phyloP scores from a whole-genome alignment of 768 basidiomycete species.

The Candolleomyces aberdarensis region DNA sequence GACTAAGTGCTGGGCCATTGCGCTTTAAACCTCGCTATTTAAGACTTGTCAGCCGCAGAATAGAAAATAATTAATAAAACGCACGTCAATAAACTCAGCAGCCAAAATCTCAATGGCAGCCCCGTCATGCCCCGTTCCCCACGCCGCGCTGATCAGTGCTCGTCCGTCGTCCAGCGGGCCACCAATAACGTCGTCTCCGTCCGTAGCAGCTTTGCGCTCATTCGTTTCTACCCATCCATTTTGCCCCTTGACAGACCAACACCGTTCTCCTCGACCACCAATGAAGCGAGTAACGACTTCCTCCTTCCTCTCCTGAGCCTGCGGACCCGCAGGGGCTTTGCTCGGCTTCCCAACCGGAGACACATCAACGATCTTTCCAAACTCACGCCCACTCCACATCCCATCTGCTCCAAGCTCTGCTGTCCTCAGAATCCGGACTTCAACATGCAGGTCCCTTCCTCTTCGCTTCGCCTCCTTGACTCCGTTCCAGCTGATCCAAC shows the following conservation, averaged over 20 bases:
- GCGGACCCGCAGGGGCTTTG: conserved; percentile 8
- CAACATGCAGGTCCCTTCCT: conserved; percentile 38
- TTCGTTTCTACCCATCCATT: conserved; percentile 19
- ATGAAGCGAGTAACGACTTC: conserved; percentile 46
- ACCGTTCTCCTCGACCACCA: conserved; percentile 44
- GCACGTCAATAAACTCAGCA: conserved; percentile 62
- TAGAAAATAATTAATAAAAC: conserved; percentile 18
- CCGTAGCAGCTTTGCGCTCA: conserved; percentile 16
- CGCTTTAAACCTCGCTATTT: conserved; percentile 49
- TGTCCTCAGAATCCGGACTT: conserved; percentile 38
- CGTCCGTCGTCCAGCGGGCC: conserved; percentile 56
- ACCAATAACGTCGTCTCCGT: conserved; percentile 24
- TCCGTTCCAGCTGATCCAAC: conserved; percentile 49
- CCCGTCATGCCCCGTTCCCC: conserved; percentile 81
- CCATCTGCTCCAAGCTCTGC: conserved; percentile 11
- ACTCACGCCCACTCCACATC: neutral
- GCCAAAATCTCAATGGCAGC: conserved; percentile 69
- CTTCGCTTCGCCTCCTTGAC: conserved; percentile 33
- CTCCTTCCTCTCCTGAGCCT: conserved; percentile 27
- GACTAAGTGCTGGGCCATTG: conserved; percentile 48
- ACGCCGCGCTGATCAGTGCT: conserved; percentile 60
- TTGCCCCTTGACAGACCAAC: conserved; percentile 24
- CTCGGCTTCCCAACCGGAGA: conserved; percentile 11
- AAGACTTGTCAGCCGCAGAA: neutral
- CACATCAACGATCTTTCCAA: conserved; percentile 7